Evolutionary conservation across 441 rosid genomes (phyloP), one percentile per base, ranked within the genome.

Genomic region (Gossypium trilobum): DNA sequence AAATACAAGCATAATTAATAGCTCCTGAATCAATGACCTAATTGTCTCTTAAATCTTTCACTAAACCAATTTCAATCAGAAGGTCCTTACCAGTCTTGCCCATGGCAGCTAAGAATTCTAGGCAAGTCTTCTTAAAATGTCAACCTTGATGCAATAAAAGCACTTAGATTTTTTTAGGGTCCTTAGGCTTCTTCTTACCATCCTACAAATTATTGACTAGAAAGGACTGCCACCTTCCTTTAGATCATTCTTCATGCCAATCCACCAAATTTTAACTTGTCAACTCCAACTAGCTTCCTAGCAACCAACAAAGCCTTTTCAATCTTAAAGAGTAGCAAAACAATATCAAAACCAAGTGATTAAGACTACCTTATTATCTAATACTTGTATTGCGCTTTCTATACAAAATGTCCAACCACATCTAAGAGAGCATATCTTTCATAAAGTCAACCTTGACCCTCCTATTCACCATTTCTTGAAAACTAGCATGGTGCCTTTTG

Each of bases 301-400:
- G 19, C 42, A 59, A 60, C 66, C 46, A 31, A 60, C 5, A 16
- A 9, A 61, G 13, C 22, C 55, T 50, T 55, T 19, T 55, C 33
- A 42, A 61, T 36, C 14, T 9, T 61, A 19, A 59, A 27, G 42
- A 14, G 44, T 29, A 61, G 66, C 66, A 33, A 33, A 31, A 61
- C 23, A 61, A 61, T 33, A 31, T 61, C 46, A 33, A 61, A 61
- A 61, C 48, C 23, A 61, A 14, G n/a, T 61, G 66, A 31, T 61
- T 23, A 14, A 14, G 11, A 16, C 23, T 16, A 33, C 48, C 22
- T 17, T 56, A 56, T 31, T 31, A 31, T n/a, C 6, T 8, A 44
- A 17, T 61, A 61, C 65, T 60, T 7, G 20, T 31, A 31, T 16
- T 44, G 23, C 31, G n/a, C 42, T 60, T 29, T 60, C 0, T n/a